These are phyloP conservation scores for Phialophora chinensis DNA, from an alignment of 2,329 filamentous ascomycete species.

Conservation along the genomic window DNA sequence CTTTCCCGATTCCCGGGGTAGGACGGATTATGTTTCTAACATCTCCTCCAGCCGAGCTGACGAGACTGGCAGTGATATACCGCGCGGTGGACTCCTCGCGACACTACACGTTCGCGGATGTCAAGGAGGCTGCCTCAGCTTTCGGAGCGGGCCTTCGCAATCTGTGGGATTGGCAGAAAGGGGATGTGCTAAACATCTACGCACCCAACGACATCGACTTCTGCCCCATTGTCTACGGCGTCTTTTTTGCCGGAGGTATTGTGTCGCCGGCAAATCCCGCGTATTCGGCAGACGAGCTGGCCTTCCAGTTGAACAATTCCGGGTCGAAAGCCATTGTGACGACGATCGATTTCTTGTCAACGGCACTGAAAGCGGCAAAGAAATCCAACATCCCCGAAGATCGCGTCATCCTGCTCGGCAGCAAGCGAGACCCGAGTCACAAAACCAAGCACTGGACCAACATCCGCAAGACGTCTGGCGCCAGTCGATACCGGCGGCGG, in stretches of 20 bases:
- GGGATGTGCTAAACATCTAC: constrained; percentile 82
- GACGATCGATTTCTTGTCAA: constrained; percentile 68
- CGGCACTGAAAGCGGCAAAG: constrained; percentile 71
- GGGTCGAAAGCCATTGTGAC: constrained; percentile 77
- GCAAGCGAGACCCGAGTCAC: constrained; percentile 64
- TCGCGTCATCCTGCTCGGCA: constrained; percentile 79
- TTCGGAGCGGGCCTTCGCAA: constrained; percentile 82
- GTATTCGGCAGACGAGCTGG: constrained; percentile 82
- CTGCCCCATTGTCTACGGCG: constrained; percentile 76
- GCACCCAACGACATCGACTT: constrained; percentile 87
- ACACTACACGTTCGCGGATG: constrained; percentile 73
- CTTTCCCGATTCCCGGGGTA: constrained; percentile 38
- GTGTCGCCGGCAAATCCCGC: constrained; percentile 84
- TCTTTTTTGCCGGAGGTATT: constrained; percentile 81
- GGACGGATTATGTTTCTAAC: background rate
- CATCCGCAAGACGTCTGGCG: constrained; percentile 69
- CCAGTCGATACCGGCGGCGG: constrained; percentile 64
- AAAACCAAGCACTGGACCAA: constrained; percentile 74
- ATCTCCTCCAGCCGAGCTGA: background rate
- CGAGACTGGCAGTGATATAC: constrained; percentile 34
- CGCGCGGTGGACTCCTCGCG: constrained; percentile 58
- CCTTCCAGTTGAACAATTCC: constrained; percentile 81
- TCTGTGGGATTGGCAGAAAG: constrained; percentile 78
- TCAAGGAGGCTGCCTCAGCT: constrained; percentile 68
- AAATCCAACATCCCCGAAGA: constrained; percentile 73